phyloP scores from a whole-genome alignment of 2,329 filamentous ascomycete species.

The Coniochaeta sp. region DNA sequence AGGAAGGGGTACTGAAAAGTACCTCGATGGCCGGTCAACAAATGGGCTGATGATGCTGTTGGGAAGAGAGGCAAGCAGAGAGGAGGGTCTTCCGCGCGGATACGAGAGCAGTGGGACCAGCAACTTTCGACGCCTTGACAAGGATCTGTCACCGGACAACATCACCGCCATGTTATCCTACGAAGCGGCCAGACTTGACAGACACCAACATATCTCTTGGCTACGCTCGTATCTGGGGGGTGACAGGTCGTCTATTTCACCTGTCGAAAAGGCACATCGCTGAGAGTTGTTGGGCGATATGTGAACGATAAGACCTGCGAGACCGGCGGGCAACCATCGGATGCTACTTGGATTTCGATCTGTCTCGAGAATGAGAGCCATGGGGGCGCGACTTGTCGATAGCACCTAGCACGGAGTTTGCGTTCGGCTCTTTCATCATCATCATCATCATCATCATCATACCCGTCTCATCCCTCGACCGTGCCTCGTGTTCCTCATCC shows the following conservation, averaged over 20 bases:
- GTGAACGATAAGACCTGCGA: not conserved
- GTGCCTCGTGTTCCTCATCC: not conserved
- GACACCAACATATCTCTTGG: not conserved
- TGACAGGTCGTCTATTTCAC: not conserved
- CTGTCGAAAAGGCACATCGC: not conserved
- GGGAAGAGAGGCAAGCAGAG: not conserved
- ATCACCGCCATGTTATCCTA: not conserved
- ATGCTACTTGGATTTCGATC: not conserved
- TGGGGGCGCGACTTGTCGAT: not conserved
- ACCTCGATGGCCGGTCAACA: conserved; percentile 2
- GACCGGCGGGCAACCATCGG: not conserved
- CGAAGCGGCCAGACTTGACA: not conserved
- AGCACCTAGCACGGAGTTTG: not conserved
- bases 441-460: not conserved
- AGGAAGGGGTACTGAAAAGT: conserved; percentile 12
- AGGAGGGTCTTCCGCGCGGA: no score
- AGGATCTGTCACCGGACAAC: not conserved
- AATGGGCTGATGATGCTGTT: not conserved
- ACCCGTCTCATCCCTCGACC: not conserved
- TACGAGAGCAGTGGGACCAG: not conserved
- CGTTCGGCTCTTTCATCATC: not conserved
- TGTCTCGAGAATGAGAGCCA: not conserved
- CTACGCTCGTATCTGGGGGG: not conserved
- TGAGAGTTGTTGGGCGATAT: not conserved
- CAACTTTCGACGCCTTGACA: not conserved